A percentile compares a stretch with the other conserved stretches of the same genome.
Conservation (phyloP, 228 moss, liverwort and hornwort species). For the Sphagnum fallax region DNA sequence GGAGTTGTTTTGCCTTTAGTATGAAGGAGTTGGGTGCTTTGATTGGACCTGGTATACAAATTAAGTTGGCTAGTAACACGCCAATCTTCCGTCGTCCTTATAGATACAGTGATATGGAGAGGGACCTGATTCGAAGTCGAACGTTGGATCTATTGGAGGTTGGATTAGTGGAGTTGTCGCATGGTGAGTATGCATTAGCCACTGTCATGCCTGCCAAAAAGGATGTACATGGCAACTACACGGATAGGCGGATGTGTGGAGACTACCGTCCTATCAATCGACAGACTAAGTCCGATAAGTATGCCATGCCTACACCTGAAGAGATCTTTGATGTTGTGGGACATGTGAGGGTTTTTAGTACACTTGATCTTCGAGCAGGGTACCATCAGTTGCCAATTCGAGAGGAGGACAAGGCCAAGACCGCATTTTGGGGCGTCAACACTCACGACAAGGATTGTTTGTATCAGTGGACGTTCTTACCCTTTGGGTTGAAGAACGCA, state of each 20-base stretch:
- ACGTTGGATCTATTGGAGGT: not conserved
- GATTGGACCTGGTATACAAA: not conserved
- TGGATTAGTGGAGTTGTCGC: not conserved
- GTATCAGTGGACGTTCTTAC: too few relatives aligned
- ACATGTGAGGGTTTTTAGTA: not conserved
- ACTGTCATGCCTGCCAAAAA: not conserved
- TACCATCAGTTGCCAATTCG: not conserved
- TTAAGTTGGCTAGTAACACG: not conserved
- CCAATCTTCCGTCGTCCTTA: constrained; percentile 1
- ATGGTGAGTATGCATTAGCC: not conserved
- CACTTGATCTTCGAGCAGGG: constrained; percentile 1
- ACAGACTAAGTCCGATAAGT: not conserved
- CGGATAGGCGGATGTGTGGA: not conserved
- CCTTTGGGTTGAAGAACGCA: too few relatives aligned
- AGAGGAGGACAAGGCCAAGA: too few relatives aligned
- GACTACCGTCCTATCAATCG: constrained; percentile 4
- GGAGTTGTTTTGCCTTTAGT: constrained; percentile 3
- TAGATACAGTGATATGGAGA: constrained; percentile 3
- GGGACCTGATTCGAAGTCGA: not conserved
- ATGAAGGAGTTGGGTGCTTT: not conserved
- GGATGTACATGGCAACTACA: not conserved
- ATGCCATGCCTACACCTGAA: constrained; percentile 5
- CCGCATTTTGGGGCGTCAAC: too few relatives aligned
- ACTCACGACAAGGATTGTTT: too few relatives aligned
- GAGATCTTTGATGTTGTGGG: constrained; percentile 4